Conservation (phyloP, 2,329 filamentous ascomycete species). For the Bipolaris zeicola region DNA sequence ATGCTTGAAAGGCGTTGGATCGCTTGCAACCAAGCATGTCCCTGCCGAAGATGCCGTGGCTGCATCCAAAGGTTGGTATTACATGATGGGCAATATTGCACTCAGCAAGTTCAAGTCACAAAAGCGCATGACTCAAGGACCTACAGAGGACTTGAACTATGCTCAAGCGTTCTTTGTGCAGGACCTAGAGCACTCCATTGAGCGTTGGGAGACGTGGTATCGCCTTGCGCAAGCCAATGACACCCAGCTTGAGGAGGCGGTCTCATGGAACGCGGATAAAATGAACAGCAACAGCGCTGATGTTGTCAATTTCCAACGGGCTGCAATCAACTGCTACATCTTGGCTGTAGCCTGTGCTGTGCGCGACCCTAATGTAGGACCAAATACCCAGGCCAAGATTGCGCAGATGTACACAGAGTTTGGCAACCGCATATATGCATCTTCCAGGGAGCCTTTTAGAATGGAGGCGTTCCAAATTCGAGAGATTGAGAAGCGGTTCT, state of each 20-base stretch:
- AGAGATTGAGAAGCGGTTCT: conserved; percentile 65
- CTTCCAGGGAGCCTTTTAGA: conserved; percentile 68
- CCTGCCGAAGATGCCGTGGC: conserved; percentile 70
- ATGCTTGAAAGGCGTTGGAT: conserved; percentile 76
- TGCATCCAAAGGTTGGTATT: conserved; percentile 88
- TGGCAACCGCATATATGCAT: conserved; percentile 70
- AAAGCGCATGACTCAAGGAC: conserved; percentile 77
- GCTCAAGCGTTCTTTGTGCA: conserved; percentile 79
- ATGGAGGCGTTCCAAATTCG: conserved; percentile 68
- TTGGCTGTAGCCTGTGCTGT: conserved; percentile 70
- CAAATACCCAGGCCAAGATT: conserved; percentile 61
- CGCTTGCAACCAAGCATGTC: conserved; percentile 51
- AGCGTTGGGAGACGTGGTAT: conserved; percentile 91
- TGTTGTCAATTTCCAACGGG: conserved; percentile 75
- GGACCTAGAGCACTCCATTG: conserved; percentile 80
- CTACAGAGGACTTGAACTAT: conserved; percentile 82
- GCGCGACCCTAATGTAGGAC: conserved; percentile 59
- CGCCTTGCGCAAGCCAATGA: conserved; percentile 86
- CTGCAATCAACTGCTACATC: conserved; percentile 77
- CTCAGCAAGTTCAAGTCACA: conserved; percentile 83
- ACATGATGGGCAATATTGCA: conserved; percentile 84
- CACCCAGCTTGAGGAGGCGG: conserved; percentile 82
- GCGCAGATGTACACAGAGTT: conserved; percentile 72
- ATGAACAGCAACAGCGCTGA: conserved; percentile 83
- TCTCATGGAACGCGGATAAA: conserved; percentile 88